These are phyloP conservation scores for Harringtonia aguacate DNA, from an alignment of 2,329 filamentous ascomycete genomes.

Conservation along the genomic window DNA sequence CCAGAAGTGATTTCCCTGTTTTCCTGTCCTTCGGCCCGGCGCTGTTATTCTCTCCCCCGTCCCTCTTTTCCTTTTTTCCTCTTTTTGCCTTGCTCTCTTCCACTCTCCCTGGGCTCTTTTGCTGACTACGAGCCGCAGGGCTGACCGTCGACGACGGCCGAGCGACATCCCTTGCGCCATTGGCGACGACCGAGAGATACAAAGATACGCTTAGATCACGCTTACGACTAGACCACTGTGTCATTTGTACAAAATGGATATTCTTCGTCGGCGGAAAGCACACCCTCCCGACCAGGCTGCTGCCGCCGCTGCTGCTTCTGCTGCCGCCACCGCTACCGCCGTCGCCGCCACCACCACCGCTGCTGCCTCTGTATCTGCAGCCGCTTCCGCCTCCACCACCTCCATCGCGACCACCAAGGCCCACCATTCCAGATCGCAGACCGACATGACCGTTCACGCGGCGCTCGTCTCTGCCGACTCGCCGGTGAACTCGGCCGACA, in stretches of 20 bases:
- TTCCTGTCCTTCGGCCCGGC: no score
- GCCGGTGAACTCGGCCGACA: constrained; percentile 15
- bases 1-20: no score
- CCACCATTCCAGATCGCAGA: constrained; percentile 9
- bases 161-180: no score
- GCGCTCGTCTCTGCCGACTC: constrained; percentile 9
- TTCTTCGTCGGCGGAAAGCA: constrained; percentile 5
- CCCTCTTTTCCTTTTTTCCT: no score
- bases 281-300: neutral
- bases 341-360: no score
- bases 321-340: no score
- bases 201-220: neutral
- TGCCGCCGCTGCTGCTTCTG: neutral
- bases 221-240: neutral
- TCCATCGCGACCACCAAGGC: neutral
- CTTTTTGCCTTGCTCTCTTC: no score
- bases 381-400: neutral
- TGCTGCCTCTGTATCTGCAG: neutral
- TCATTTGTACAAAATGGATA: constrained; percentile 1
- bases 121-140: no score
- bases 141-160: no score
- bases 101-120: no score
- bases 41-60: neutral
- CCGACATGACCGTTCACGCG: constrained; percentile 5
- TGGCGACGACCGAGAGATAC: no score